Evolutionary conservation across 2,329 filamentous ascomycete species (phyloP), one percentile per base, ranked within the genome.

Genomic region (Aspergillus ochraceus): DNA sequence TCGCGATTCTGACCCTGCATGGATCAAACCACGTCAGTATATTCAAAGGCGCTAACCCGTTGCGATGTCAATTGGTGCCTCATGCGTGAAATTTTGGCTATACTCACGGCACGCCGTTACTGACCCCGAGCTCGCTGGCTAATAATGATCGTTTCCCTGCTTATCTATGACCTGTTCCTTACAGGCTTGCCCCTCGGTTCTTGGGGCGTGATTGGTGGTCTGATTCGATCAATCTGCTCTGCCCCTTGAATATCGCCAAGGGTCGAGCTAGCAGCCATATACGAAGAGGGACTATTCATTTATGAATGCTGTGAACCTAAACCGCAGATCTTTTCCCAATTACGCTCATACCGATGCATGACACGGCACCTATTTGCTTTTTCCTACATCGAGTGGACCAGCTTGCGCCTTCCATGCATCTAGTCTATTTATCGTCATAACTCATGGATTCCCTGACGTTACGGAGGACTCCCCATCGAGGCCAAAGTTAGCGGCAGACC

Each of bases 361-460:
- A 58, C 52, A 54, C 50, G 58, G 58, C 55, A 57, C 32, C 51
- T 57, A 52, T 59, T 60, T 58, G 55, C 9, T 30, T 55, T 50
- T 51, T 59, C 58, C 45, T 30, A 50, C 47, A 51, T 30, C 51
- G 56, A 54, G 62, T 66, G 64, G 65, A 60, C 49, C 58, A 46
- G 45, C 62, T 57, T 58, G 58, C 65, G 47, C 54, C 57, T 61
- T 60, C 54, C 55, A 60, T 66, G 62, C 62, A 52, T 50, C 46
- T 54, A 63, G 64, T 66, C 60, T 56, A 62, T 50, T 62, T 57
- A 56, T 46, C 50, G 51, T 32, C 45, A 46, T 60, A 50, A 24
- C 22, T 36, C 53, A 51, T 50, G 42, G 26, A 52, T 24, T 30
- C 45, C 29, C 47, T 49, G 19, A 42, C 12, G 29, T 45, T 54